Conservation (phyloP, 345 rosid species). For the Eutrema japonicum region DNA sequence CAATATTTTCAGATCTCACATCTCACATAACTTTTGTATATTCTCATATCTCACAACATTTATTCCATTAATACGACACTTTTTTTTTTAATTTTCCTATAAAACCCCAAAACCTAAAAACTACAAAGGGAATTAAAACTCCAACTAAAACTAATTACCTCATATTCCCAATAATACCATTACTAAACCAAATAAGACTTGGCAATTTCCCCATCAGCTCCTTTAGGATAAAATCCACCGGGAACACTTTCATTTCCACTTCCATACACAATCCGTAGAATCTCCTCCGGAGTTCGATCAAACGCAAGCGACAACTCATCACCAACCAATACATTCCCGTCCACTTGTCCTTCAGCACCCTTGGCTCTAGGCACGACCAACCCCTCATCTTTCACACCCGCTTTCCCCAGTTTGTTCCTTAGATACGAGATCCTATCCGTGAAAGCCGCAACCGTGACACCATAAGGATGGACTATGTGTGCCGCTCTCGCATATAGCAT, state of each 20-base stretch:
- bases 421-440: slow-evolving; percentile 35
- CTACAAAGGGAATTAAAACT: slow-evolving; percentile 11
- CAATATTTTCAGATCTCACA: too few species aligned
- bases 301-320: slow-evolving; percentile 50
- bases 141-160: slow-evolving; percentile 22
- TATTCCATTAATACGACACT: slow-evolving; percentile 15
- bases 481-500: slow-evolving; percentile 51
- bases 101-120: slow-evolving; percentile 19
- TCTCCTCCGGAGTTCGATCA: slow-evolving; percentile 61
- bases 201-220: slow-evolving; percentile 66
- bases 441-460: slow-evolving; percentile 32
- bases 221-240: slow-evolving; percentile 73
- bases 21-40: neutral
- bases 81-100: slow-evolving; percentile 8
- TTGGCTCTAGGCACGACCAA: slow-evolving; percentile 36
- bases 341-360: slow-evolving; percentile 55
- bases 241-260: slow-evolving; percentile 56
- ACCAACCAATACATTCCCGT: slow-evolving; percentile 65
- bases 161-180: neutral
- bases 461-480: slow-evolving; percentile 43
- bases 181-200: slow-evolving; percentile 40
- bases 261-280: slow-evolving; percentile 67
- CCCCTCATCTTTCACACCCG: slow-evolving; percentile 63
- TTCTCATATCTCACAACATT: neutral
- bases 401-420: slow-evolving; percentile 37